Conservation (phyloP, 176 grass and related monocot genomes). For the Triticum timopheevii region DNA sequence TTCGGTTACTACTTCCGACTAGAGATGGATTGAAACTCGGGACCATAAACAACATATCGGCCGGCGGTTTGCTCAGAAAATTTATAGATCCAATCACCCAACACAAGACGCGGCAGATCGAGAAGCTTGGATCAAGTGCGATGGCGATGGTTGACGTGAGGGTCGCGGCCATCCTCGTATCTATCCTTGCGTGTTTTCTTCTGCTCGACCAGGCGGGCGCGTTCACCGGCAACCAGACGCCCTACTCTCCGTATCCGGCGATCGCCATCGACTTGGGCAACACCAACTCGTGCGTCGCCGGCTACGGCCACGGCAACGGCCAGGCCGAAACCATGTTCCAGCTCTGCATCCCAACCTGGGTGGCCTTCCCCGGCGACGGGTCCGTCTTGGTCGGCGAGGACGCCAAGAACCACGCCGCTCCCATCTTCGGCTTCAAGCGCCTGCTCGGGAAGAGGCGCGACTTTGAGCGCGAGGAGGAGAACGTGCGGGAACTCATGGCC, state of each 20-base stretch:
- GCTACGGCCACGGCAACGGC: not conserved
- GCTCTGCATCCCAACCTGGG: constrained; percentile 30
- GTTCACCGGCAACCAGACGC: not conserved
- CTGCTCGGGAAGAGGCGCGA: not conserved
- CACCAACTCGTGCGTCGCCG: constrained; percentile 28
- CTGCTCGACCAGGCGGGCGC: not conserved
- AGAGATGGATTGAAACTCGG: no score
- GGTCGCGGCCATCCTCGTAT: no score
- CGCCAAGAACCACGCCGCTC: constrained; percentile 9
- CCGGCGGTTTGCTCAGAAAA: no score
- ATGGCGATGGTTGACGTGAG: no score
- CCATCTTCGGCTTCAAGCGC: constrained; percentile 8
- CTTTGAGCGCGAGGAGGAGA: no score
- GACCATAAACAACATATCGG: no score
- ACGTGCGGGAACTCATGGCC: no score
- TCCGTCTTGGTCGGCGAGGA: not conserved
- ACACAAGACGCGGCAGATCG: no score
- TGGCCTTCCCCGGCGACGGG: constrained; percentile 2
- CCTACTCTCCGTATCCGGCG: not conserved
- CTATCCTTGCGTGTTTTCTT: not conserved
- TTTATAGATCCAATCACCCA: no score
- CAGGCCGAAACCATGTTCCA: not conserved
- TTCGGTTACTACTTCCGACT: no score
- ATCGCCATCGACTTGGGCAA: constrained; percentile 24
- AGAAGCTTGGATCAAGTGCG: no score